Evolutionary conservation across 2,329 filamentous ascomycete species (phyloP).

Genomic region (Aspergillus felis): DNA sequence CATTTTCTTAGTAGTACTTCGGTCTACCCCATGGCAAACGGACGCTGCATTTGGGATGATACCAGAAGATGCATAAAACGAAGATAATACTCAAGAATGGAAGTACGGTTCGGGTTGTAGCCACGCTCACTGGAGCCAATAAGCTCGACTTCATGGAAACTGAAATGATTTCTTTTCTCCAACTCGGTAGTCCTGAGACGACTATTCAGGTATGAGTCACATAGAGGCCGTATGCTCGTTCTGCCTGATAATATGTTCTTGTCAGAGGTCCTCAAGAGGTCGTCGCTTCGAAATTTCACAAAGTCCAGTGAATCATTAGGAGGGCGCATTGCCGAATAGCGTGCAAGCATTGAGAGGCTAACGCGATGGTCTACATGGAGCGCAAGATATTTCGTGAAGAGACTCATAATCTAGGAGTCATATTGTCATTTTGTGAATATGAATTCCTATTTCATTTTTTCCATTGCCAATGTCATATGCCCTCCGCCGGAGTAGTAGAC

Average conservation of each 20-base stretch:
- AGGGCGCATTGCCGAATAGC: background rate
- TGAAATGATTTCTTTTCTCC: too few relatives aligned
- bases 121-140: background rate
- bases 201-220: too few relatives aligned
- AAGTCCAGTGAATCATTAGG: background rate
- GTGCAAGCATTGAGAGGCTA: background rate
- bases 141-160: background rate
- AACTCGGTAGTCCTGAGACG: background rate
- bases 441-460: constrained; percentile 42
- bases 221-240: background rate
- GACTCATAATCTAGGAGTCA: constrained; percentile 35
- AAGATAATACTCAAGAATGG: background rate
- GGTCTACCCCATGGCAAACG: background rate
- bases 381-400: constrained; percentile 20
- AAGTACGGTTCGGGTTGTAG: background rate
- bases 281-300: background rate
- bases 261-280: background rate
- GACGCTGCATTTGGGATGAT: background rate
- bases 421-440: constrained; percentile 34
- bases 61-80: background rate
- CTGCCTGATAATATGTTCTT: background rate
- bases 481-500: constrained; percentile 31
- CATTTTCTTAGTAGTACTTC: background rate
- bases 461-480: constrained; percentile 40
- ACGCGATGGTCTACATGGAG: background rate